A percentile compares a stretch with the other conserved stretches of the same genome.
Conservation (phyloP, 169 alveolate species). For the Cystoisospora suis region DNA sequence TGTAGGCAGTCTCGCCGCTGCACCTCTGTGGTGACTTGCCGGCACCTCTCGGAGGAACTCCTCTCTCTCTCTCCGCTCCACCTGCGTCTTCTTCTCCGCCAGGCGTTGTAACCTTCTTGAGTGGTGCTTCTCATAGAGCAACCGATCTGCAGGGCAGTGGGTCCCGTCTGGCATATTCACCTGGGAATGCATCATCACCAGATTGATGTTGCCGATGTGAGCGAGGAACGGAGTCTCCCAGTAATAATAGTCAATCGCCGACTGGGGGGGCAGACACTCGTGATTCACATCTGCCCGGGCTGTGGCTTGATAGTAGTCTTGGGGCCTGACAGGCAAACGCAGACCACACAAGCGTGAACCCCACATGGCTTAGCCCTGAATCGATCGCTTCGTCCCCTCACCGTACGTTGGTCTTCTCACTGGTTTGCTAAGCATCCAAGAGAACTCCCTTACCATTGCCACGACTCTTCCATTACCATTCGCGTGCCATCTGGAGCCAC, state of each 20-base stretch:
- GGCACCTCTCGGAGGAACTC: slow-evolving; percentile 26
- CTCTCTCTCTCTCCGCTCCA: not conserved
- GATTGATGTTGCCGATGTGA: slow-evolving; percentile 72
- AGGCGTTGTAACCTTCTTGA: not conserved
- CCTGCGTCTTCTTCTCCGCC: slow-evolving; percentile 27
- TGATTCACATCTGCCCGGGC: slow-evolving; percentile 48
- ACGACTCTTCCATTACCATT: slow-evolving; percentile 72
- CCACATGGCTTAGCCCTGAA: too few relatives aligned
- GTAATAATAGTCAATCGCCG: slow-evolving; percentile 72
- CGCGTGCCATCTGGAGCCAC: slow-evolving; percentile 75
- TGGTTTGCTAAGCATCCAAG: too few relatives aligned
- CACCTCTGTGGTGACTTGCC: too few relatives aligned
- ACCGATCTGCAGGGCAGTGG: slow-evolving; percentile 71
- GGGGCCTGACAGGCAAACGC: slow-evolving; percentile 61
- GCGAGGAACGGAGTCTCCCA: slow-evolving; percentile 71
- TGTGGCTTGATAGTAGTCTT: slow-evolving; percentile 73
- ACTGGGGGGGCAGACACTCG: slow-evolving; percentile 68
- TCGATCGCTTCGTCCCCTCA: too few relatives aligned
- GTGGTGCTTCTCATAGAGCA: not conserved
- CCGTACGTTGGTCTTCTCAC: too few relatives aligned
- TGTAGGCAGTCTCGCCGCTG: too few relatives aligned
- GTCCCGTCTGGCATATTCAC: slow-evolving; percentile 76
- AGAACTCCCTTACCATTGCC: slow-evolving; percentile 67
- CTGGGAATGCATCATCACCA: slow-evolving; percentile 77
- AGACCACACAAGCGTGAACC: too few relatives aligned